Evolutionary conservation across 2,329 filamentous ascomycete genomes (phyloP).

Genomic region (Lasiodiplodia hormozganensis): DNA sequence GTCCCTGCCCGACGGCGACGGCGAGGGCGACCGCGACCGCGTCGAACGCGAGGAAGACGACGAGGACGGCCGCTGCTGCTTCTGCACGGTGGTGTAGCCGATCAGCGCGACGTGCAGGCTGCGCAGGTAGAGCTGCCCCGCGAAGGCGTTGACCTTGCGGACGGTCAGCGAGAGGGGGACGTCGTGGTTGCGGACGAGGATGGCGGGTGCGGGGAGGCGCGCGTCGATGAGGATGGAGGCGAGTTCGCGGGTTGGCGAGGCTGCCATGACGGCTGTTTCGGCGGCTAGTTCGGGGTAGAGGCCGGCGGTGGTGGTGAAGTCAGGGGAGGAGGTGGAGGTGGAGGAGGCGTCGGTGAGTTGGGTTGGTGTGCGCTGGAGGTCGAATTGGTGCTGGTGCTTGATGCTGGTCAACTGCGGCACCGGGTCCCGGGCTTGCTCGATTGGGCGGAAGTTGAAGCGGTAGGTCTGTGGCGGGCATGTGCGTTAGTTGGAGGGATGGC

Average conservation of each 20-base stretch:
- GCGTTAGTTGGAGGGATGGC: not conserved
- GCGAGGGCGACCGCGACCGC: not conserved
- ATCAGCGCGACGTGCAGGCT: slow-evolving; percentile 10
- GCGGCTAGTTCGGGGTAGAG: no score
- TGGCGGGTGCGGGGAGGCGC: not conserved
- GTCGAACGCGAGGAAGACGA: not conserved
- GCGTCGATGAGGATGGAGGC: slow-evolving; percentile 13
- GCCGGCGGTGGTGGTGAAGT: no score
- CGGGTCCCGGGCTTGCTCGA: slow-evolving; percentile 17
- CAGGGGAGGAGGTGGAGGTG: no score
- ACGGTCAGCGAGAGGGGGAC: not conserved
- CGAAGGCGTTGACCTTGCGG: slow-evolving; percentile 22
- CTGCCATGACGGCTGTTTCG: not conserved
- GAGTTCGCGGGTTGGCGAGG: not conserved
- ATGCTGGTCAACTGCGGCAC: slow-evolving; percentile 7
- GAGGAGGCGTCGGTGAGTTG: not conserved
- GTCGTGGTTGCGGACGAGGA: slow-evolving; percentile 13
- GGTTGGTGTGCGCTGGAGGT: not conserved
- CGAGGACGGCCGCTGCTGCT: not conserved
- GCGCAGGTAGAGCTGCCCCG: slow-evolving; percentile 16
- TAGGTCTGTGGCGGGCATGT: not conserved
- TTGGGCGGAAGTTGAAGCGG: slow-evolving; percentile 18
- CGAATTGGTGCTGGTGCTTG: slow-evolving; percentile 21
- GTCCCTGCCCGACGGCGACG: not conserved
- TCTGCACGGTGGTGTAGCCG: slow-evolving; percentile 14